phyloP scores from a whole-genome alignment of 805 yeast genomes.

The Sungouiella blattae region DNA sequence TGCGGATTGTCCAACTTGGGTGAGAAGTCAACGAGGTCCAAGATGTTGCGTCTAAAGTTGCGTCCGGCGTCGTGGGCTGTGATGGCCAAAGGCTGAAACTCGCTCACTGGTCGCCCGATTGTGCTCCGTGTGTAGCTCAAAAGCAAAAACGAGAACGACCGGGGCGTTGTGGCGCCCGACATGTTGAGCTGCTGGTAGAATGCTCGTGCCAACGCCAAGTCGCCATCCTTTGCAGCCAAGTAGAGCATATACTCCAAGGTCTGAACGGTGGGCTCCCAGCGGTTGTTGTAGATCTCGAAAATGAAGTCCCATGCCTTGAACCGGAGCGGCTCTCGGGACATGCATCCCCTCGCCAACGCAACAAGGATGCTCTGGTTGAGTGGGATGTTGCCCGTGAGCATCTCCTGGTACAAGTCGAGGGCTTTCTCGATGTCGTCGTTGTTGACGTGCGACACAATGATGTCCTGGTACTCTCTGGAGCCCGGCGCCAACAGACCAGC shows the following conservation, averaged over 20 bases:
- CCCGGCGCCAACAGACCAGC: slow-evolving; percentile 67
- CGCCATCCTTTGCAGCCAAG: slow-evolving; percentile 78
- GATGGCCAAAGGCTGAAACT: slow-evolving; percentile 29
- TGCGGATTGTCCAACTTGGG: slow-evolving; percentile 5
- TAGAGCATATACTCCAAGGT: slow-evolving; percentile 69
- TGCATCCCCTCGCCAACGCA: slow-evolving; percentile 66
- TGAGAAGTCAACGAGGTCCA: slow-evolving; percentile 38
- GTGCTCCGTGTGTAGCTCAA: slow-evolving; percentile 41
- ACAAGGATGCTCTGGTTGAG: slow-evolving; percentile 40
- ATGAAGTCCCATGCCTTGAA: slow-evolving; percentile 76
- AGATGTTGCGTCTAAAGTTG: slow-evolving; percentile 43
- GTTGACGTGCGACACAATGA: slow-evolving; percentile 63
- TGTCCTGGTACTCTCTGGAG: slow-evolving; percentile 60
- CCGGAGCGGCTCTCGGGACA: slow-evolving; percentile 45
- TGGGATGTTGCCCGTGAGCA: slow-evolving; percentile 35
- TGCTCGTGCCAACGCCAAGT: slow-evolving; percentile 67
- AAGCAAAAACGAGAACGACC: slow-evolving; percentile 44
- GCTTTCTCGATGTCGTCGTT: slow-evolving; percentile 69
- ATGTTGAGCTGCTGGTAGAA: slow-evolving; percentile 48
- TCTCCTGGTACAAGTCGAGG: slow-evolving; percentile 70
- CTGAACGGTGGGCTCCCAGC: slow-evolving; percentile 41
- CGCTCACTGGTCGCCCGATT: not conserved
- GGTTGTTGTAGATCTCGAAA: slow-evolving; percentile 52
- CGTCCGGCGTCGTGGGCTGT: slow-evolving; percentile 44
- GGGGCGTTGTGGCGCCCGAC: slow-evolving; percentile 30